Conservation (phyloP, 441 rosid species). For the Gossypium davidsonii region DNA sequence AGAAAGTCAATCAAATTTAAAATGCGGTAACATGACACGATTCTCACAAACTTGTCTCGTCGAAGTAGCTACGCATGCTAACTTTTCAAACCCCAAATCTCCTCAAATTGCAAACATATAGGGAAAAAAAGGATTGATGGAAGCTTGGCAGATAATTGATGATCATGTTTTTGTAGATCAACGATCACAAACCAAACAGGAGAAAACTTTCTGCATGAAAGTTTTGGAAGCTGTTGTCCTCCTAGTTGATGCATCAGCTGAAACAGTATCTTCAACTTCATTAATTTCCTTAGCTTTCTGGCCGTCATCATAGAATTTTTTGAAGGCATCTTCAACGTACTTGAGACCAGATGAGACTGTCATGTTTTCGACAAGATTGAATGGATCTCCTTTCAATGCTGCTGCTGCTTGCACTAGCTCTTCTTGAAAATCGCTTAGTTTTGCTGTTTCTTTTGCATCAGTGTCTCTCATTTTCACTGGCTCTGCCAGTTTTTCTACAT, state of each 20-base stretch:
- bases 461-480: constrained; percentile 39
- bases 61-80: background rate
- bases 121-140: background rate
- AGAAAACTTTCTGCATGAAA: constrained; percentile 43
- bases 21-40: background rate
- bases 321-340: constrained; percentile 52
- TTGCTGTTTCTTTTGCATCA: constrained; percentile 39
- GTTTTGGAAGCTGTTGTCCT: constrained; percentile 28
- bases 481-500: constrained; percentile 47
- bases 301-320: constrained; percentile 40
- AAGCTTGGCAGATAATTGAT: background rate
- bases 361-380: constrained; percentile 54
- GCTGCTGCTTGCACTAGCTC: constrained; percentile 74
- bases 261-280: constrained; percentile 34
- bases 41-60: background rate
- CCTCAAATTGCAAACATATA: background rate
- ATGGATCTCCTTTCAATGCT: constrained; percentile 59
- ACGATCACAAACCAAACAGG: constrained; percentile 65
- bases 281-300: constrained; percentile 33
- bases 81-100: background rate
- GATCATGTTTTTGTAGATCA: constrained; percentile 9
- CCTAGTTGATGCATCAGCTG: constrained; percentile 20
- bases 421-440: constrained; percentile 70
- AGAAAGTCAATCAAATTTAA: background rate
- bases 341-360: constrained; percentile 42